These are phyloP conservation scores for Heliamphora pulchella DNA, from an alignment of 179 eudicot species.

Conservation along the genomic window DNA sequence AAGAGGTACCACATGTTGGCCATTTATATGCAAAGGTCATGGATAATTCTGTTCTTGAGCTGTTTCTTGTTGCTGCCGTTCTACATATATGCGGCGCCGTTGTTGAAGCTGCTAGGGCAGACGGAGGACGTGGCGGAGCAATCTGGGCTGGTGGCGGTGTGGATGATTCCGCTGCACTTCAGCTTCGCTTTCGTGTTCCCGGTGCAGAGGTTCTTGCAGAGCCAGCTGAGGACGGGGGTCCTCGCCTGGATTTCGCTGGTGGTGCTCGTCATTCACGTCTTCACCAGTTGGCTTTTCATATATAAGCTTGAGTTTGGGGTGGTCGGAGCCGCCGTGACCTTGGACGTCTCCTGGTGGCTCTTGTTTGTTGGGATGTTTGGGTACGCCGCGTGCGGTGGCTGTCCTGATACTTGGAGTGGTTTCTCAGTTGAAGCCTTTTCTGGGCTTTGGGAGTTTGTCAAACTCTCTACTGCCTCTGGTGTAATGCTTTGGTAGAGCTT, in stretches of 20 bases:
- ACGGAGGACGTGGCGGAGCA: constrained; percentile 19
- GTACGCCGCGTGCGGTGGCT: constrained; percentile 11
- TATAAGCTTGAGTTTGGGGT: constrained; percentile 11
- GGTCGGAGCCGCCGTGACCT: constrained; percentile 8
- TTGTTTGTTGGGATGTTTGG: constrained; percentile 9
- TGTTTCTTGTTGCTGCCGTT: constrained; percentile 14
- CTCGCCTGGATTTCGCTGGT: constrained; percentile 13
- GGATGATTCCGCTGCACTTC: constrained; percentile 20
- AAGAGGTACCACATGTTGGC: constrained; percentile 21
- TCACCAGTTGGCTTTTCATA: not conserved
- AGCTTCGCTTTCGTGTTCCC: constrained; percentile 17
- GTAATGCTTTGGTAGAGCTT: constrained; percentile 21
- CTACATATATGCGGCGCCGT: constrained; percentile 18
- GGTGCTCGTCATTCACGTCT: constrained; percentile 11
- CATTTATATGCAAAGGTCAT: constrained; percentile 19
- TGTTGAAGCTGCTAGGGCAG: constrained; percentile 17
- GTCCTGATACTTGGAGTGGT: constrained; percentile 20
- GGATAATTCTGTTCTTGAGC: constrained; percentile 16
- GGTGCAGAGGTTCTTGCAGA: constrained; percentile 18
- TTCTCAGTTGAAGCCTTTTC: constrained; percentile 16
- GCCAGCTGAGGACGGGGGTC: constrained; percentile 17
- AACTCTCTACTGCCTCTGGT: constrained; percentile 19
- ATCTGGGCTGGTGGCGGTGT: constrained; percentile 14
- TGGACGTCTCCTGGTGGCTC: constrained; percentile 19
- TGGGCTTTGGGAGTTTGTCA: constrained; percentile 22